Conservation (phyloP, 2,329 filamentous ascomycete genomes). For the Botrytis squamosa region DNA sequence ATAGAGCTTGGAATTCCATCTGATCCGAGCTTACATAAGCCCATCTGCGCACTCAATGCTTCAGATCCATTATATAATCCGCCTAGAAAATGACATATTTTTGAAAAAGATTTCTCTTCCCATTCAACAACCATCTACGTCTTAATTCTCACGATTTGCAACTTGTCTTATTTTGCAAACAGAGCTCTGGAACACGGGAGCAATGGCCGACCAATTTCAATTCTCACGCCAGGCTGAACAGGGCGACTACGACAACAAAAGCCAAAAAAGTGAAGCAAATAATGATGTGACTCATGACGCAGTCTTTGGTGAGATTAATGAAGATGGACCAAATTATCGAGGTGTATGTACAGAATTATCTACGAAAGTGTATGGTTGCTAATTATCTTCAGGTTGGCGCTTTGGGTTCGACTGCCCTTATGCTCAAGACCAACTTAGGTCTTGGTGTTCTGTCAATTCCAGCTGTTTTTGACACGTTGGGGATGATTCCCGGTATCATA, state of each 20-base stretch:
- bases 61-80: neutral
- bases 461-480: slow-evolving; percentile 44
- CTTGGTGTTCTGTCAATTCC: slow-evolving; percentile 45
- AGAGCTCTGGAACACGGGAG: neutral
- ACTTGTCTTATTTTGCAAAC: neutral
- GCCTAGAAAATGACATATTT: neutral
- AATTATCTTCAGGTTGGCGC: slow-evolving; percentile 3
- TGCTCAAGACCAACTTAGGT: slow-evolving; percentile 41
- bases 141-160: neutral
- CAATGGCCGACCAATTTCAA: slow-evolving; percentile 11
- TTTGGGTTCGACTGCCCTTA: slow-evolving; percentile 40
- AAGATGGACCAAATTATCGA: slow-evolving; percentile 17
- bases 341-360: neutral
- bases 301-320: slow-evolving; percentile 17
- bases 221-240: neutral
- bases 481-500: slow-evolving; percentile 44
- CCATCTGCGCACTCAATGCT: neutral
- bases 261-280: slow-evolving; percentile 1
- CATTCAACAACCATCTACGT: neutral
- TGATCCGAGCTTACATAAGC: neutral
- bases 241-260: neutral
- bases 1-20: neutral
- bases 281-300: slow-evolving; percentile 1
- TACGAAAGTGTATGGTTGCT: neutral
- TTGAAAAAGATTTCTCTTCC: neutral